phyloP scores from a whole-genome alignment of 768 basidiomycete species.

The Termitomyces sp. region DNA sequence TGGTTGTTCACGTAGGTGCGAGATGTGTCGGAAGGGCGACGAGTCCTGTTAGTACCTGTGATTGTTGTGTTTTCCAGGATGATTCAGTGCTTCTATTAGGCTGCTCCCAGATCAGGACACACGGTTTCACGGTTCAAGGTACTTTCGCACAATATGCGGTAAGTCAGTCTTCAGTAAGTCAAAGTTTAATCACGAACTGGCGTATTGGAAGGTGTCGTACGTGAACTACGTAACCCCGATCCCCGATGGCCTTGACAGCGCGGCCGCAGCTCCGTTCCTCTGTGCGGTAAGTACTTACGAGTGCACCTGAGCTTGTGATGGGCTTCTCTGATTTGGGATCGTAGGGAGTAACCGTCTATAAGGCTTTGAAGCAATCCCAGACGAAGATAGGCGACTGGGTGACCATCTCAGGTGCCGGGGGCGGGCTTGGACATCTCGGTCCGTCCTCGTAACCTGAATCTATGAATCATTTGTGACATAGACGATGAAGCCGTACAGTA shows the following conservation, averaged over 20 bases:
- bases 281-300: constrained; percentile 54
- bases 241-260: constrained; percentile 59
- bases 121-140: constrained; percentile 68
- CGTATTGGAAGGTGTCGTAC: constrained; percentile 47
- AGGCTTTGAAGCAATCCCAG: constrained; percentile 66
- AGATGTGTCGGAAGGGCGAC: constrained; percentile 65
- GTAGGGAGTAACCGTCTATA: constrained; percentile 78
- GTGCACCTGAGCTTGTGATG: neutral
- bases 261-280: constrained; percentile 64
- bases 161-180: constrained; percentile 12
- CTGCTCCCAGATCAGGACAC: constrained; percentile 41
- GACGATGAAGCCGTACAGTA: constrained; percentile 64
- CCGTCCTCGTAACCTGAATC: neutral
- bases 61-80: neutral
- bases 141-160: constrained; percentile 67
- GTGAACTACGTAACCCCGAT: constrained; percentile 72
- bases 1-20: constrained; percentile 40
- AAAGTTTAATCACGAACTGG: neutral
- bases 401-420: constrained; percentile 72
- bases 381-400: constrained; percentile 66
- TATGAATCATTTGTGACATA: neutral
- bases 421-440: constrained; percentile 79
- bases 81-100: constrained; percentile 22
- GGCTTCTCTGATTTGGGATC: neutral
- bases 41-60: constrained; percentile 36